Evolutionary conservation across 192 early-diverging fungal genomes (phyloP).

Genomic region (Coemansia sp.): DNA sequence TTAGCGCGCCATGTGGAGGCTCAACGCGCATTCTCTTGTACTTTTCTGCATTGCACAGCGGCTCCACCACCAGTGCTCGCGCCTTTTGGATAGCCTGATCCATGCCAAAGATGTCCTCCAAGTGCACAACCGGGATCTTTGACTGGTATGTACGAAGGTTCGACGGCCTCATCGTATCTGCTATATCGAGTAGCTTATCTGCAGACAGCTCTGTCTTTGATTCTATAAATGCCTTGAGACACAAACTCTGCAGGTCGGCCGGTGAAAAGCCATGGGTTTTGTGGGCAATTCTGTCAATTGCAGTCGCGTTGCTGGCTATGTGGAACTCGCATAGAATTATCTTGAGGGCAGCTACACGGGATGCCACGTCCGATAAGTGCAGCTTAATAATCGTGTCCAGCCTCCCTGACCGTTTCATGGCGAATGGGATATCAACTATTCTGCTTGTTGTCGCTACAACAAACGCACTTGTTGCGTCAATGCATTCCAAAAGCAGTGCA

Average conservation of each 20-base stretch:
- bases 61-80: constrained; percentile 54
- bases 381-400: constrained; percentile 31
- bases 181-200: constrained; percentile 25
- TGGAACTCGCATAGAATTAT: constrained; percentile 46
- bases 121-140: constrained; percentile 63
- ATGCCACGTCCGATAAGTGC: constrained; percentile 26
- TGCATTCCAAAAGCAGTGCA: constrained; percentile 41
- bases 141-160: constrained; percentile 32
- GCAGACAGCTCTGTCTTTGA: constrained; percentile 18
- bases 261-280: constrained; percentile 69
- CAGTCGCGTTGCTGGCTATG: constrained; percentile 14
- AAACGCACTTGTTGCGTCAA: constrained; percentile 31
- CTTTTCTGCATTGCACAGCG: constrained; percentile 40
- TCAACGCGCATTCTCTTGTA: constrained; percentile 63
- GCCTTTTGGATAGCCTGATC: constrained; percentile 65
- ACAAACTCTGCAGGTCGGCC: constrained; percentile 75
- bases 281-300: constrained; percentile 24
- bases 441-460: constrained; percentile 42
- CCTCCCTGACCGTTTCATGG: constrained; percentile 37
- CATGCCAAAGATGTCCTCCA: constrained; percentile 78
- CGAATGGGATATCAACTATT: constrained; percentile 24
- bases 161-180: constrained; percentile 18
- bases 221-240: constrained; percentile 56
- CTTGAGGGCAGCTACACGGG: constrained; percentile 29
- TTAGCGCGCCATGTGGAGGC: constrained; percentile 76